Conservation (phyloP, 192 early-diverging fungal genomes). For the Rhizophagus sp. region DNA sequence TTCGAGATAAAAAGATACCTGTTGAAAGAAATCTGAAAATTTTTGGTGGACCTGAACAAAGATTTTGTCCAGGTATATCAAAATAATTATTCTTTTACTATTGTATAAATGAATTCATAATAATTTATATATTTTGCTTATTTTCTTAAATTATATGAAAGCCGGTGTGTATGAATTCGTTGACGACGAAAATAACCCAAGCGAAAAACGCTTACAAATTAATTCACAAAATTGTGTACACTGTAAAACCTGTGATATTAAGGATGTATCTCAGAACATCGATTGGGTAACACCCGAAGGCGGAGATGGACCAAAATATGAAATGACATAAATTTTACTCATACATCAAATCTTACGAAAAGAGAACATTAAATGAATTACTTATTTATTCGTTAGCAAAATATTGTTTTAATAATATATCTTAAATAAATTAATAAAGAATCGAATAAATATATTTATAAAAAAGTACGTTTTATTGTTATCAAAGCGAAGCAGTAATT, state of each 20-base stretch:
- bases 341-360: too few species aligned
- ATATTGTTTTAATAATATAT: too few species aligned
- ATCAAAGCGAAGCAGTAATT: too few species aligned
- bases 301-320: slow-evolving; percentile 45
- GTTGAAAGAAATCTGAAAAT: slow-evolving; percentile 79
- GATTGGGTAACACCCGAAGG: slow-evolving; percentile 91
- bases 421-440: too few species aligned
- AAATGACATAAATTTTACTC: slow-evolving; percentile 32
- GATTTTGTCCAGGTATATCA: slow-evolving; percentile 88
- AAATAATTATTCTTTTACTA: neutral
- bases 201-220: slow-evolving; percentile 92
- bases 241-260: slow-evolving; percentile 99
- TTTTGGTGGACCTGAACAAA: slow-evolving; percentile 92
- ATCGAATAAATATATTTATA: too few species aligned
- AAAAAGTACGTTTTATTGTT: neutral
- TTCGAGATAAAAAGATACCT: slow-evolving; percentile 75
- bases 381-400: too few species aligned
- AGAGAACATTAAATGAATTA: too few species aligned
- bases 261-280: slow-evolving; percentile 98
- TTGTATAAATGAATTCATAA: slow-evolving; percentile 10
- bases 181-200: slow-evolving; percentile 86
- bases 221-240: slow-evolving; percentile 98
- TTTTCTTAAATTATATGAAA: slow-evolving; percentile 8
- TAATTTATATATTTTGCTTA: neutral
- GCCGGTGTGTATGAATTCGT: slow-evolving; percentile 98